Conservation (phyloP, 73 alveolate species). For the Stentor coeruleus region DNA sequence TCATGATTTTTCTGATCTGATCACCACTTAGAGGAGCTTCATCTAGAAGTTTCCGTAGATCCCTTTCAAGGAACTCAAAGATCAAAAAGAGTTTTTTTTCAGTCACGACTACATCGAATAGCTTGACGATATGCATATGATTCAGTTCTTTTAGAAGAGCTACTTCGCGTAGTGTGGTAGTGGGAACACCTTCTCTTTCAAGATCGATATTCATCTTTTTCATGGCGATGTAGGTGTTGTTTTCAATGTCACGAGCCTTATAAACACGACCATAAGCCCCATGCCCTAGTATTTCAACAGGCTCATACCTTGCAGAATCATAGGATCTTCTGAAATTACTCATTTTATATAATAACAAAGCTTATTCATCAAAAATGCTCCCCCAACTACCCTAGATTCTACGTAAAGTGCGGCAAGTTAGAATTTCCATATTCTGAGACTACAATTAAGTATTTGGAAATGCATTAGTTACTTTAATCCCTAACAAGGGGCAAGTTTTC, state of each 20-base stretch:
- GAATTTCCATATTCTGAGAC: too few species aligned
- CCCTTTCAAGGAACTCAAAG: slow-evolving; percentile 69
- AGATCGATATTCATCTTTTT: slow-evolving; percentile 53
- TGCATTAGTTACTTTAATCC: too few species aligned
- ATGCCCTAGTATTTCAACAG: slow-evolving; percentile 37
- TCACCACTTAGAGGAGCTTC: slow-evolving; percentile 9
- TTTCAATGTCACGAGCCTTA: slow-evolving; percentile 49
- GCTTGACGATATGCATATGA: slow-evolving; percentile 58
- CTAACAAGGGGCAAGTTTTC: too few species aligned
- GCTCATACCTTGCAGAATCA: slow-evolving; percentile 10
- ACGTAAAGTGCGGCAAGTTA: too few species aligned
- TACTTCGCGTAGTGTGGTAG: slow-evolving; percentile 75
- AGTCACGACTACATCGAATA: slow-evolving; percentile 35
- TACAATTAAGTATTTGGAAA: too few species aligned
- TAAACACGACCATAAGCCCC: slow-evolving; percentile 72
- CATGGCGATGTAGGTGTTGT: slow-evolving; percentile 50
- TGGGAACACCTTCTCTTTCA: slow-evolving; percentile 73
- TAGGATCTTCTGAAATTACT: too few species aligned
- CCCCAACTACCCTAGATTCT: too few species aligned
- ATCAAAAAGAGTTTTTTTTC: slow-evolving; percentile 45
- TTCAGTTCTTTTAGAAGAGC: slow-evolving; percentile 57
- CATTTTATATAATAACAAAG: too few species aligned
- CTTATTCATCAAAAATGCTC: too few species aligned
- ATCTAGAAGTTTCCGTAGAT: slow-evolving; percentile 53
- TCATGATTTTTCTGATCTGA: too few species aligned